Percentiles rank a stretch among this genome's conserved stretches.
Conservation (phyloP, 257 asterid species). For the Asclepias syriaca region DNA sequence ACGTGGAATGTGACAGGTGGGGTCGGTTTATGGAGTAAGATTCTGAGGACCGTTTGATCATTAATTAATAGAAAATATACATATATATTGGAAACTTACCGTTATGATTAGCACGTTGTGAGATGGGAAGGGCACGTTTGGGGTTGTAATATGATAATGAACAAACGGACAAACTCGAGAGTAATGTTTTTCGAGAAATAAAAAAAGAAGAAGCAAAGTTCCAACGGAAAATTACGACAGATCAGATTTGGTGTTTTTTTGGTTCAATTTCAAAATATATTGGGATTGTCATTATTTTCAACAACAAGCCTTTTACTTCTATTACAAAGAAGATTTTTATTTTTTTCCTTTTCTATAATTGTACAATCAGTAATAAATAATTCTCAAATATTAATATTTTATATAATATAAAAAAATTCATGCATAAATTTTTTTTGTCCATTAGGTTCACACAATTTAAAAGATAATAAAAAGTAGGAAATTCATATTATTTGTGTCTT, state of each 20-base stretch:
- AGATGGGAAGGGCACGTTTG: not conserved
- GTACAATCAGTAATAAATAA: too few relatives aligned
- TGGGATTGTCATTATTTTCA: not conserved
- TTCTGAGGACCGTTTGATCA: constrained; percentile 19
- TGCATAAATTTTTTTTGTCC: too few relatives aligned
- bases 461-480: too few relatives aligned
- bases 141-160: not conserved
- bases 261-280: not conserved
- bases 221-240: constrained; percentile 19
- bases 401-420: too few relatives aligned
- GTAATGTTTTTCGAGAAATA: not conserved
- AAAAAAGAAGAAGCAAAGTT: not conserved
- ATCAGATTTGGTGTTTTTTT: not conserved
- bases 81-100: constrained; percentile 26
- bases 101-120: constrained; percentile 33
- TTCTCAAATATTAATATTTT: too few relatives aligned
- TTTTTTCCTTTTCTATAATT: too few relatives aligned
- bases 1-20: constrained; percentile 9
- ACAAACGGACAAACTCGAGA: not conserved
- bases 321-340: too few relatives aligned
- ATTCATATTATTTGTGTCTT: too few relatives aligned
- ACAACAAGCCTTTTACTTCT: not conserved
- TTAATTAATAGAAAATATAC: not conserved
- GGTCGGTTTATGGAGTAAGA: not conserved
- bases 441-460: too few relatives aligned